Evolutionary conservation across 1,284 basidiomycete genomes (phyloP), one percentile per base, ranked within the genome.

Genomic region (Prillingera fragicola): DNA sequence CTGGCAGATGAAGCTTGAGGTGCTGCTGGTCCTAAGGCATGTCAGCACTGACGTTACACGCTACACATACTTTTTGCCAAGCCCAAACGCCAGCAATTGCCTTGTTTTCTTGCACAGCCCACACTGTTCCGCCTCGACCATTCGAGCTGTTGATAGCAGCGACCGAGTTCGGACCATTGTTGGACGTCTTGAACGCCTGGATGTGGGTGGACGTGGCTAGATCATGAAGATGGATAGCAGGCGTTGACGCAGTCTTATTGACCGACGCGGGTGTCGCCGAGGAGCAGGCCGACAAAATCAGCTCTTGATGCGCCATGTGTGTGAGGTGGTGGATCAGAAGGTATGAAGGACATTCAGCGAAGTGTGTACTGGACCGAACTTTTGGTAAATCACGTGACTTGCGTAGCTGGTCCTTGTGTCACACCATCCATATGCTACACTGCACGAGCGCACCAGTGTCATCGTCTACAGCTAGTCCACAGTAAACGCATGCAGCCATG

Each of bases 1-100:
- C 90, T 0, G 94, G 89, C 0, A 96, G 75, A 14, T 96, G 84
- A 33, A 94, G 79, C 67, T 91, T 90, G 39, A 85, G 70, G 37
- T 82, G 78, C 36, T 90, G 76, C 77, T 92, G 89, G 65, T 94
- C 89, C 89, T 92, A 42, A 12, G 15, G 8, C 15, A 15, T 8
- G 22, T 56, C 26, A 55, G 38, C 4, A 6, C 9, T 8, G 22
- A 17, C 17, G 15, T n/a, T 17, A 28, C n/a, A 8, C 13, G 8
- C 9, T 2, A 22, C 8, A 39, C 56, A 19, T 17, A 74, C 73
- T 59, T 73, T 72, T 31, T 73, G 72, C 65, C 72, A 73, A 3
- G 68, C 71, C 73, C 73, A 75, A 2, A 74, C 60, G 40, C 70
- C 62, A 3, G 70, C 48, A 7, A 72, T 50, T 0, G 69, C 65